Conservation (phyloP, 225 moss, liverwort and hornwort genomes). For the Pseudisothecium myosuroides region DNA sequence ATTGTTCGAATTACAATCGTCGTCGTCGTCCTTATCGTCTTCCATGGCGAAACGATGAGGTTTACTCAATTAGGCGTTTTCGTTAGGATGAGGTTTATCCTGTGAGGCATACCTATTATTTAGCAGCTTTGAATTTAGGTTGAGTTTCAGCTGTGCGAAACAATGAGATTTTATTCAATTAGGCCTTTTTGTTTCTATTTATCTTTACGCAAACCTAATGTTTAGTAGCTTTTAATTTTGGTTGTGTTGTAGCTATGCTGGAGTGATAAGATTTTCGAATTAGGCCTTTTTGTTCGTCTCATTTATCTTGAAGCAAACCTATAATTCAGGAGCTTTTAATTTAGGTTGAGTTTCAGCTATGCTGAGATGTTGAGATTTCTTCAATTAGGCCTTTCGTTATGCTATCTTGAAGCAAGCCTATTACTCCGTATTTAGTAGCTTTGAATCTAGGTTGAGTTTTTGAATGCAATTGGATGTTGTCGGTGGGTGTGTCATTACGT, state of each 20-base stretch:
- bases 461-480: not conserved
- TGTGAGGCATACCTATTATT: not conserved
- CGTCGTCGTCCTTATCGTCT: not conserved
- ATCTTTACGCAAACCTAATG: not conserved
- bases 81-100: not conserved
- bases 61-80: not conserved
- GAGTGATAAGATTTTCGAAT: not conserved
- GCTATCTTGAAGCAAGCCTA: not conserved
- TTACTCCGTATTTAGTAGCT: not conserved
- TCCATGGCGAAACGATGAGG: not conserved
- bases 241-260: not conserved
- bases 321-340: not conserved
- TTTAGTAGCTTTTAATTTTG: not conserved
- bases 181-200: not conserved
- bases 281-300: not conserved
- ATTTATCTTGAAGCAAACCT: not conserved
- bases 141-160: not conserved
- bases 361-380: not conserved
- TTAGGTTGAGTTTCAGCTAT: not conserved
- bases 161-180: not conserved
- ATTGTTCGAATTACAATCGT: not conserved
- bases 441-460: not conserved
- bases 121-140: not conserved
- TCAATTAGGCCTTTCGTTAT: not conserved
- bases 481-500: not conserved